phyloP scores from a whole-genome alignment of 225 moss, liverwort and hornwort genomes.

The Sphagnum contortum region DNA sequence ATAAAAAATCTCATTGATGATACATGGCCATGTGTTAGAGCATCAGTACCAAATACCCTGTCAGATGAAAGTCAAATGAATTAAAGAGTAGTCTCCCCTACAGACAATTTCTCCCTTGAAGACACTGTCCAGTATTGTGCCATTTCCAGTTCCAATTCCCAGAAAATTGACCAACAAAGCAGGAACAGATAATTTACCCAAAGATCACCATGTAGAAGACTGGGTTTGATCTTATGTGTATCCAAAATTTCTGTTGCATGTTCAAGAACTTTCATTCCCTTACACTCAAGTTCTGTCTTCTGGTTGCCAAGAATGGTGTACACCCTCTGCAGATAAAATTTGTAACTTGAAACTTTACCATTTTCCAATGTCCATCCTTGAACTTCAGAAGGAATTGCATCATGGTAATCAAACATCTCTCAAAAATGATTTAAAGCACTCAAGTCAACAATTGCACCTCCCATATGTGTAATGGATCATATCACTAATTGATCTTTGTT shows the following conservation, averaged over 20 bases:
- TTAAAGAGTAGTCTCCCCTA: too few species aligned
- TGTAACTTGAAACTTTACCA: not conserved
- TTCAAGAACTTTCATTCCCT: slow-evolving; percentile 45
- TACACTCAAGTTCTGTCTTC: slow-evolving; percentile 26
- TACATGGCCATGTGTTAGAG: too few species aligned
- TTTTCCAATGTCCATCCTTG: not conserved
- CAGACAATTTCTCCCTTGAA: too few species aligned
- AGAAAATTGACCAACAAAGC: too few species aligned
- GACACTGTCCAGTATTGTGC: too few species aligned
- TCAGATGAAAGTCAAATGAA: too few species aligned
- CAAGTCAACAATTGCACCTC: slow-evolving; percentile 6
- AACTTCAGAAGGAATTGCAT: not conserved
- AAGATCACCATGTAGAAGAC: slow-evolving; percentile 76
- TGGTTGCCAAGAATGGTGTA: slow-evolving; percentile 43
- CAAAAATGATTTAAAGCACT: not conserved
- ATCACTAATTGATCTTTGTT: too few species aligned
- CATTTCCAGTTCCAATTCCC: too few species aligned
- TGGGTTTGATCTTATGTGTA: slow-evolving; percentile 40
- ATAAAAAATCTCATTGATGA: not conserved
- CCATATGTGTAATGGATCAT: not conserved
- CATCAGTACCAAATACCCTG: too few species aligned
- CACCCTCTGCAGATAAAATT: slow-evolving; percentile 28
- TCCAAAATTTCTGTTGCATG: slow-evolving; percentile 35
- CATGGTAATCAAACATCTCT: not conserved
- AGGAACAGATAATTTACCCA: slow-evolving; percentile 28